Evolutionary conservation across 2,329 filamentous ascomycete species (phyloP).

Genomic region (Pseudogymnoascus destructans): DNA sequence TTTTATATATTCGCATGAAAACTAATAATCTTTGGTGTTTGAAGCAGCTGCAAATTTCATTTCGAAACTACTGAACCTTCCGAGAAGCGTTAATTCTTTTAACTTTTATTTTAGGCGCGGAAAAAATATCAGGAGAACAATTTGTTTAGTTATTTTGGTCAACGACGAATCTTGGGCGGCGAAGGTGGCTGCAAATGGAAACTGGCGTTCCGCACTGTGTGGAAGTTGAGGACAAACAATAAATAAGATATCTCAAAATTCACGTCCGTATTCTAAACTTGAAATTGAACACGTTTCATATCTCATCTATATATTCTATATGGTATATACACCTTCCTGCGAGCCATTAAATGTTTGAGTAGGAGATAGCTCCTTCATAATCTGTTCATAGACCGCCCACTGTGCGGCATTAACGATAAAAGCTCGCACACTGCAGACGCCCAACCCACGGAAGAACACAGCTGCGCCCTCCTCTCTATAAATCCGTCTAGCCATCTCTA

Average conservation of each 20-base stretch:
- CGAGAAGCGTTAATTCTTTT: not conserved
- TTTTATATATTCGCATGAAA: not conserved
- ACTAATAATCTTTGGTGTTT: not conserved
- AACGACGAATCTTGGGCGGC: too few relatives aligned
- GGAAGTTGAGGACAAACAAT: not conserved
- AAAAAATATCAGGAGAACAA: not conserved
- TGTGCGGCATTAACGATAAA: slow-evolving; percentile 90
- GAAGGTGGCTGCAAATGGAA: not conserved
- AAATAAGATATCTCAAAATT: not conserved
- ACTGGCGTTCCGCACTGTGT: not conserved
- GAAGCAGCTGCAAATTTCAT: not conserved
- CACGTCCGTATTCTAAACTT: too few relatives aligned
- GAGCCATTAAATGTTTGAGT: not conserved
- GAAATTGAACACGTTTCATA: not conserved
- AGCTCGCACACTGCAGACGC: slow-evolving; percentile 70
- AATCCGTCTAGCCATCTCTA: slow-evolving; percentile 50
- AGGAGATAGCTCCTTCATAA: slow-evolving; percentile 46
- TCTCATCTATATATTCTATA: slow-evolving; percentile 7
- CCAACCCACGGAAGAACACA: slow-evolving; percentile 61
- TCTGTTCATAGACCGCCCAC: slow-evolving; percentile 86
- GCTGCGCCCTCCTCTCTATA: slow-evolving; percentile 50
- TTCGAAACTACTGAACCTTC: not conserved
- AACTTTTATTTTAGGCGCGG: not conserved
- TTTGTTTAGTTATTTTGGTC: too few relatives aligned
- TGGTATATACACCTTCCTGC: not conserved